Evolutionary conservation across 345 rosid species (phyloP), one percentile per base, ranked within the genome.

Genomic region (Lumnitzera racemosa): DNA sequence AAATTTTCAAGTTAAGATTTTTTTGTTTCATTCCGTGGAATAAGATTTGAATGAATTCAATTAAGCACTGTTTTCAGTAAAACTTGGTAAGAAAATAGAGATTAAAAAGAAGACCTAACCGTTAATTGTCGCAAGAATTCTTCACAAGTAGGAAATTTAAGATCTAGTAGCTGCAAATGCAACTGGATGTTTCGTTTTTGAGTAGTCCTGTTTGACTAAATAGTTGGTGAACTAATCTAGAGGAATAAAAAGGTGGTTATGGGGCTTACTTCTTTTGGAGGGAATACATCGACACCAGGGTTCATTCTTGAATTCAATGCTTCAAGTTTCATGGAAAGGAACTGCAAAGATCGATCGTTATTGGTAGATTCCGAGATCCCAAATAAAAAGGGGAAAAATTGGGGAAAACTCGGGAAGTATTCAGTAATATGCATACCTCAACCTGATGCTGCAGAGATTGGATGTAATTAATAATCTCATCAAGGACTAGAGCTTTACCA

Each of bases 251-350:
- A 23, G 52, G 43, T 36, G 7, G 1, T 9, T 7, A 36, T 9
- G 43, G 43, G 69, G 73, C 81, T 74, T 67, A 77, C 90, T 69
- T 85, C 91, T 82, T 86, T 88, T 1, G 83, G 63, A 75, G 89
- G 86, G 63, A 88, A 88, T 60, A 64, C 85, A 55, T 88, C 95
- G 1, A 83, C 78, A 16, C 70, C 78, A 49, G 85, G 80, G 69
- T 29, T 83, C 81, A 82, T 70, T 81, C 88, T 81, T 43, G 89
- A 59, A 67, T 83, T 88, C 47, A 91, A 91, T 15, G 96, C 85
- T 75, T 88, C 96, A 12, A 91, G 98, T 78, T 91, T 91, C 96
- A 88, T 85, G 12, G 96, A 91, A 62, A 91, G 73, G 74, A 91
- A 91, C 98, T 91, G 83, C 76, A 75, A 65, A 16, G 49, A 53